A percentile compares a stretch with the other conserved stretches of the same genome.
phyloP scores from a whole-genome alignment of 345 rosid species.

The Pistacia integerrima region DNA sequence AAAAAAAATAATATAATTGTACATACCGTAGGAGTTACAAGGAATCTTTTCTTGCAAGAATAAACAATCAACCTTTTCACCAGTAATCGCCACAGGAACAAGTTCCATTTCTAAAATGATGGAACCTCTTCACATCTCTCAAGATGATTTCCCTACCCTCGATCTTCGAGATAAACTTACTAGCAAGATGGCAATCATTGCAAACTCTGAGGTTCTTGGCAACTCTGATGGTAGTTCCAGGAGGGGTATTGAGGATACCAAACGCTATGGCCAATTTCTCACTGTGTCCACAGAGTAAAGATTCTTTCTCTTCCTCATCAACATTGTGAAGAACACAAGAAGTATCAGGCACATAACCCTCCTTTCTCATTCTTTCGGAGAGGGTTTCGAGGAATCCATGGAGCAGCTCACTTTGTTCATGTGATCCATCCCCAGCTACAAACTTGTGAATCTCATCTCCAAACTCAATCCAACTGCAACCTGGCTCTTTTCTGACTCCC shows the following conservation, averaged over 20 bases:
- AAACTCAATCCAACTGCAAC: slow-evolving; percentile 89
- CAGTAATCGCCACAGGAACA: slow-evolving; percentile 90
- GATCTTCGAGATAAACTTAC: slow-evolving; percentile 72
- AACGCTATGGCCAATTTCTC: slow-evolving; percentile 90
- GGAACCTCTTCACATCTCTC: slow-evolving; percentile 86
- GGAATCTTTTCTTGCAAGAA: neutral
- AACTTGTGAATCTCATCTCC: slow-evolving; percentile 82
- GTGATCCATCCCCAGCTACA: slow-evolving; percentile 77
- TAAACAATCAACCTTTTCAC: slow-evolving; percentile 37
- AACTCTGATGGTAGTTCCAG: slow-evolving; percentile 74
- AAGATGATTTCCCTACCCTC: slow-evolving; percentile 70
- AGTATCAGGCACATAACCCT: slow-evolving; percentile 84
- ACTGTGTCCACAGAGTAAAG: slow-evolving; percentile 83
- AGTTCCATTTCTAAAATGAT: slow-evolving; percentile 77
- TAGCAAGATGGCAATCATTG: slow-evolving; percentile 76
- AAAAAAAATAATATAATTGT: neutral
- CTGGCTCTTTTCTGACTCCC: slow-evolving; percentile 89
- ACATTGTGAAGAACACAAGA: slow-evolving; percentile 86
- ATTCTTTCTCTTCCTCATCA: slow-evolving; percentile 73
- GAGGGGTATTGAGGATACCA: slow-evolving; percentile 72
- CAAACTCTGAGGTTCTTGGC: slow-evolving; percentile 91
- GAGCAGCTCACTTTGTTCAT: slow-evolving; percentile 68
- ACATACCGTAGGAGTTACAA: neutral
- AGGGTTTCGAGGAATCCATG: slow-evolving; percentile 54
- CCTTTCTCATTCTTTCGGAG: slow-evolving; percentile 69